phyloP scores from a whole-genome alignment of 176 grass and related monocot genomes.

The Tillandsia fasciculata region DNA sequence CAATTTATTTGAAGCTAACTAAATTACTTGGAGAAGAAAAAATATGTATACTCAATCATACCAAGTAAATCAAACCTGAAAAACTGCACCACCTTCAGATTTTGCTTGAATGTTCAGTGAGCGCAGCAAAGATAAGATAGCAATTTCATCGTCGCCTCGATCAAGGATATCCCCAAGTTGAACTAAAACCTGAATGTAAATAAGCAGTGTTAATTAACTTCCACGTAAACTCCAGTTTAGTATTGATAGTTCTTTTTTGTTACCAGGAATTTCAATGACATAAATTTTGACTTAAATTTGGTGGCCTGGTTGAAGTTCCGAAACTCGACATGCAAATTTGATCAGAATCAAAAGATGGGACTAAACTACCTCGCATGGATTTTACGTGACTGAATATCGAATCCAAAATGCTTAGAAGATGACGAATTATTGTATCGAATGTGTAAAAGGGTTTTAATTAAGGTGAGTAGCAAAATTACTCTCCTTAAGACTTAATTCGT shows the following conservation, averaged over 20 bases:
- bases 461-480: no score
- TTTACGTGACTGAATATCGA: no score
- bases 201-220: not conserved
- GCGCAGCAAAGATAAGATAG: conserved; percentile 73
- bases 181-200: conserved; percentile 55
- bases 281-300: not conserved
- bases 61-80: conserved; percentile 52
- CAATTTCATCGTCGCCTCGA: conserved; percentile 79
- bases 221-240: not conserved
- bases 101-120: conserved; percentile 57
- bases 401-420: no score
- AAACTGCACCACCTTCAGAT: conserved; percentile 83
- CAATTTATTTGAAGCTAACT: not conserved
- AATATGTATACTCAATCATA: not conserved
- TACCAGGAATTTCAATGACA: not conserved
- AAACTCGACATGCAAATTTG: no score
- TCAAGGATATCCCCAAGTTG: conserved; percentile 96
- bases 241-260: no score
- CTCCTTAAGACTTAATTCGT: no score
- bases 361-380: no score
- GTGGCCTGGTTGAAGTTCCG: no score
- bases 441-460: no score
- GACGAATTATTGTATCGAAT: no score
- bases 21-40: not conserved
- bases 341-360: no score